phyloP scores from a whole-genome alignment of 2,329 filamentous ascomycete species.

The Ophiostoma quercus region DNA sequence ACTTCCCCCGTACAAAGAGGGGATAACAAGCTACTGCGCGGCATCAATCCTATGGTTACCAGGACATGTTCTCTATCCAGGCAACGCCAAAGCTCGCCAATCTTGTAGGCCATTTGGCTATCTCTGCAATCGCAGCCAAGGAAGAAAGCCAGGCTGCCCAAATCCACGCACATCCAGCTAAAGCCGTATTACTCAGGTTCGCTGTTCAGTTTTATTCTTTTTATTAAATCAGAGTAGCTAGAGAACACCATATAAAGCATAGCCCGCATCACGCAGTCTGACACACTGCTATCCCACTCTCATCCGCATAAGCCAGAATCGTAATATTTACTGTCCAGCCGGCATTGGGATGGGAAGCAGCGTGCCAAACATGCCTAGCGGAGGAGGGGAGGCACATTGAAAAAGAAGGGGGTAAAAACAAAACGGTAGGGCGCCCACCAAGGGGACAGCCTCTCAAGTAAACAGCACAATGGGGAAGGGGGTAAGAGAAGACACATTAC shows the following conservation, averaged over 20 bases:
- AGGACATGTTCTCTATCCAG: background rate
- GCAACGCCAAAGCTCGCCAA: background rate
- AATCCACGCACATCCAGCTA: background rate
- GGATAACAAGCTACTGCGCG: background rate
- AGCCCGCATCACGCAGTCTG: background rate
- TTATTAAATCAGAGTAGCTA: background rate
- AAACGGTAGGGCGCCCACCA: background rate
- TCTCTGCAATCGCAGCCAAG: too few species aligned
- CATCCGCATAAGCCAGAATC: background rate
- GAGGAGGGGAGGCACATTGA: background rate
- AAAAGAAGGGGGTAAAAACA: background rate
- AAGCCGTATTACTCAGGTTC: background rate
- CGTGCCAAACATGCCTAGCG: background rate
- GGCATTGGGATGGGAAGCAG: too few species aligned
- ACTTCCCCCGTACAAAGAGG: conserved; percentile 25
- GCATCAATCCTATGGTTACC: background rate
- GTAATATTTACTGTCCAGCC: background rate
- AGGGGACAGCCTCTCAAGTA: background rate
- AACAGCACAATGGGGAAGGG: conserved; percentile 1
- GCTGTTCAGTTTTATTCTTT: background rate
- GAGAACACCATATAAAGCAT: background rate
- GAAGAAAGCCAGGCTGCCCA: too few species aligned
- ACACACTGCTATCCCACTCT: background rate
- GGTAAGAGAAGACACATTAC: conserved; percentile 17
- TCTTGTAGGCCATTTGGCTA: background rate